Conservation (phyloP, 352 stramenopile species). For the Globisporangium alternatum region DNA sequence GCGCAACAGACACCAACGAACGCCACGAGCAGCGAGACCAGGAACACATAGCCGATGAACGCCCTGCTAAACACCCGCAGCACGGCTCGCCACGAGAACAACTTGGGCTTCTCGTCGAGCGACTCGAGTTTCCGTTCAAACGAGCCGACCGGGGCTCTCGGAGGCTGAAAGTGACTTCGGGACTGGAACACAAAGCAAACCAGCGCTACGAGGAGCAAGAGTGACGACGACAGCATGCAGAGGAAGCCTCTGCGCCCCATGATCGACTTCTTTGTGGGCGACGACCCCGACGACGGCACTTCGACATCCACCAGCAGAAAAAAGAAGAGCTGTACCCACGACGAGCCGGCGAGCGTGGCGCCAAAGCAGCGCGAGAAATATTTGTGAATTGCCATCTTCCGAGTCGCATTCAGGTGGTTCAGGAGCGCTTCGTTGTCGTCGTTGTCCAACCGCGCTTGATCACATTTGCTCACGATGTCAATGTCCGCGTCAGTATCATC, state of each 20-base stretch:
- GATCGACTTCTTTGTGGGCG: neutral
- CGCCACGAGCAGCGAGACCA: slow-evolving; percentile 26
- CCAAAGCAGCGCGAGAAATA: slow-evolving; percentile 47
- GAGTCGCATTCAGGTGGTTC: slow-evolving; percentile 1
- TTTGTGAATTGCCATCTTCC: slow-evolving; percentile 14
- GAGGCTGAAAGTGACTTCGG: slow-evolving; percentile 22
- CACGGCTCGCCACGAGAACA: slow-evolving; percentile 19
- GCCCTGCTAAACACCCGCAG: slow-evolving; percentile 26
- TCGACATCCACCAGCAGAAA: slow-evolving; percentile 47
- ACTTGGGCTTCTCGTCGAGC: slow-evolving; percentile 19
- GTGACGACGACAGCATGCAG: slow-evolving; percentile 38
- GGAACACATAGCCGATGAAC: slow-evolving; percentile 25
- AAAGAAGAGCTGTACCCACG: slow-evolving; percentile 52
- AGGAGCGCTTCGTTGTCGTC: neutral
- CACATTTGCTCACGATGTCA: slow-evolving; percentile 5
- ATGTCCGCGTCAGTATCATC: slow-evolving; percentile 9
- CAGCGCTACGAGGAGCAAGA: slow-evolving; percentile 34
- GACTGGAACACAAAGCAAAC: slow-evolving; percentile 52
- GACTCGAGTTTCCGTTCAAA: slow-evolving; percentile 41
- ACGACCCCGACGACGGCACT: slow-evolving; percentile 1
- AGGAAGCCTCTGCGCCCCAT: slow-evolving; percentile 23
- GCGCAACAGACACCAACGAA: slow-evolving; percentile 28
- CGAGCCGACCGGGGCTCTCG: neutral
- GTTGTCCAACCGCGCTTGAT: slow-evolving; percentile 1
- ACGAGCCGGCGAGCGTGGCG: slow-evolving; percentile 36